Base-by-base conservation (phyloP, 768 basidiomycete species). In the Rhizopogon vinicolor region DNA sequence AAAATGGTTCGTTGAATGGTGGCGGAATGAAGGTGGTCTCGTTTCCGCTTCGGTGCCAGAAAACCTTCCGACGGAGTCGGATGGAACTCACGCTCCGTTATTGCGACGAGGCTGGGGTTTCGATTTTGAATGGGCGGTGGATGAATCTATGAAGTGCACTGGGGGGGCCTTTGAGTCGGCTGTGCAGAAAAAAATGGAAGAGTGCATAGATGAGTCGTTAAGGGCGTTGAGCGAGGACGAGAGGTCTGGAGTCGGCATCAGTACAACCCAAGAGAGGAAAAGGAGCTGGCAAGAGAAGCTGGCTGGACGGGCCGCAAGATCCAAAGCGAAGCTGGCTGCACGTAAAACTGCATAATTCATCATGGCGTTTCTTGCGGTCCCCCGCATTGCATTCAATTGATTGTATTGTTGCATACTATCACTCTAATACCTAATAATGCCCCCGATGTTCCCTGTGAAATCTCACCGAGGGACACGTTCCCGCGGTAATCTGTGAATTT, bases 1-100 rank as follows among this genome's bases (percentile, higher is more conserved):
- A 4, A 75, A 77, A 19, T 92, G 87, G 78, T 87, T 98, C 63
- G 80, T 98, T 41, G 77, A 82, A 44, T 92, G 92, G 81, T 99
- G 94, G 86, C 84, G 96, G 41, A 82, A 82, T 46, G 81, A 87
- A 61, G 89, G 88, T 51, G 79, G 85, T 6, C 72, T 83, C 46
- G 68, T 81, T 43, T 74, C 82, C 54, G 79, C 84, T 28, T 72
- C 77, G 10, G 69, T 72, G 22, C 73, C 74, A 53, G 68, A 63
- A 31, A 62, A 48, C 52, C 63, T 45, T 55, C 65, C 57, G 46
- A 44, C 45, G n/a, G 41, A n/a, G 7, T 42, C 31, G 28, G 22
- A 50, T 16, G 31, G 44, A 48, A 22, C 45, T 14, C 44, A 13
- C 28, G 40, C 25, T 28, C 12, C 54, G 18, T 46, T 50, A 41